phyloP scores from a whole-genome alignment of 805 yeast species.

The Metschnikowia lochheadii region DNA sequence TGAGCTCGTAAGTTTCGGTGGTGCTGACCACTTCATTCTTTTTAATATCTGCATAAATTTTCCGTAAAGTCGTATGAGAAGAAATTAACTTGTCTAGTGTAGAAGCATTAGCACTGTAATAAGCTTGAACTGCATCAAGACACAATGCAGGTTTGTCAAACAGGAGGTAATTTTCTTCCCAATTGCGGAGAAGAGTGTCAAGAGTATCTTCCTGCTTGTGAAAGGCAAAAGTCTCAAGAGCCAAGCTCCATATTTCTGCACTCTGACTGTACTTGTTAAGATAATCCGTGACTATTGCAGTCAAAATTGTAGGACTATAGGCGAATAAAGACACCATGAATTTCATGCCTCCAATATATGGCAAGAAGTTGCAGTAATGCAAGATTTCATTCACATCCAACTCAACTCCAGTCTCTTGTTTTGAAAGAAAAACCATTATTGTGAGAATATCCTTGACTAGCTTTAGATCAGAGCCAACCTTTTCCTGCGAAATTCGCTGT shows the following conservation, averaged over 20 bases:
- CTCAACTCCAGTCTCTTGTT: background rate
- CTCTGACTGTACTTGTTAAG: background rate
- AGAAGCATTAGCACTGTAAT: background rate
- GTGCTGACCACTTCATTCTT: background rate
- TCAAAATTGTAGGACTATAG: background rate
- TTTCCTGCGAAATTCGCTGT: constrained; percentile 1
- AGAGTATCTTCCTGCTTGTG: background rate
- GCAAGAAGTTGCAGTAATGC: background rate
- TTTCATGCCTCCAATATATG: background rate
- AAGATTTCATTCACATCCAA: background rate
- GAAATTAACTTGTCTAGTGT: background rate
- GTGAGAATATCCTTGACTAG: constrained; percentile 1
- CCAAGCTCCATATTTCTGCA: constrained; percentile 1
- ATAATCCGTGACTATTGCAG: background rate
- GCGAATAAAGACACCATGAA: background rate
- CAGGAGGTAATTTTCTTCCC: background rate
- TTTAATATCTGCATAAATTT: background rate
- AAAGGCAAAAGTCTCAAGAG: background rate
- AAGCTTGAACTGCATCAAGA: background rate
- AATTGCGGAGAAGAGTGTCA: background rate
- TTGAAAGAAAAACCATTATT: background rate
- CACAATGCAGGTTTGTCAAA: background rate
- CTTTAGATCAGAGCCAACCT: background rate
- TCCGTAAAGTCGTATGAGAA: background rate
- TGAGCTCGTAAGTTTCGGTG: background rate